Base-by-base conservation (phyloP, 1,284 basidiomycete genomes). In the Leccinum subrobustum region DNA sequence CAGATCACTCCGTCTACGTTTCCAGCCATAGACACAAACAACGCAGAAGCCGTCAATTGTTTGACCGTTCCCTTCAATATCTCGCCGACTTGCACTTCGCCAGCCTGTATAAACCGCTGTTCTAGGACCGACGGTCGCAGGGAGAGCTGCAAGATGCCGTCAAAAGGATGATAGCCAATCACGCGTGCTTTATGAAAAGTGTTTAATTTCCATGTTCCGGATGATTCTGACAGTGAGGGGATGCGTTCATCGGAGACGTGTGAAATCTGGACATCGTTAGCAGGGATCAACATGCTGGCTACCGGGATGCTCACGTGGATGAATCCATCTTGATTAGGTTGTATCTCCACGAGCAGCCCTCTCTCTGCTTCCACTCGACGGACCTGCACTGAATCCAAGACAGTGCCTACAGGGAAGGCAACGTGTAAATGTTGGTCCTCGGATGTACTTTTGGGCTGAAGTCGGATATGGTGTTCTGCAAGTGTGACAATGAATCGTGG, bases 161-260 rank as follows among this genome's bases (percentile, higher is more conserved):
- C 97, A 57, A 99, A 83, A 1, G 85, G 81, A 68, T 93, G 91
- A 74, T 92, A 89, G 0, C 96, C 96, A 16, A 91, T 90, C 5
- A 99, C 94, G 56, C 98, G 90, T 4, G 94, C 96, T 59, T 84
- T 82, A 73, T 99, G 96, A 6, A 87, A 76, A 9, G 92, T 88
- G 16, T 88, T 89, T 54, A 86, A 70, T 75, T 89, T 92, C 89
- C 91, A 97, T 50, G 88, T 83, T 18, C 92, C 91, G 6, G 88
- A 87, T 16, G 84, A 79, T 11, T 79, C 66, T 3, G 89, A 87
- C 9, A 98, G 78, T 7, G 87, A 83, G 11, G 91, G 85, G 27
- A 96, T 80, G 70, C 96, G 94, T 57, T 96, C 93, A 73, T 99
- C 96, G 16, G 95, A 91, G 27, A 92, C 83, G 73, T 96, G 93